These are phyloP conservation scores for Teratosphaeria viscida DNA, from an alignment of 2,329 filamentous ascomycete species.

Conservation along the genomic window DNA sequence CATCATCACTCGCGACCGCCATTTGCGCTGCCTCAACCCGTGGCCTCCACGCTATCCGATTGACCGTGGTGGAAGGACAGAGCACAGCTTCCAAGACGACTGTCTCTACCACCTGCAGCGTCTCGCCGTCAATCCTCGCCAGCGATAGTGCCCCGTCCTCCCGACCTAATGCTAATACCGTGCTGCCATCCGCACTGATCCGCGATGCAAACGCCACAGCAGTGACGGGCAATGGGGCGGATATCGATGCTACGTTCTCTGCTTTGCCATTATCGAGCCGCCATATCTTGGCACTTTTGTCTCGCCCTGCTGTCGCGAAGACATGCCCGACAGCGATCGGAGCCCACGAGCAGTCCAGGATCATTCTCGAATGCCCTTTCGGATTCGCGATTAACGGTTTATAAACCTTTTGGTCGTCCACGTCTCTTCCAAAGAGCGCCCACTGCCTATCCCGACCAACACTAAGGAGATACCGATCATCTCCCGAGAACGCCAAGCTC, in stretches of 20 bases:
- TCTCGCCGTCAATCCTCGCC: background rate
- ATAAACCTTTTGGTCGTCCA: constrained; percentile 38
- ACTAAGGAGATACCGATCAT: constrained; percentile 68
- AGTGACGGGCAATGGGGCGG: constrained; percentile 18
- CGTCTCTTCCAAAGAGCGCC: constrained; percentile 60
- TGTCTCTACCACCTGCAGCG: constrained; percentile 5
- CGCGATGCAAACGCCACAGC: constrained; percentile 20
- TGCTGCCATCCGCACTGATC: background rate
- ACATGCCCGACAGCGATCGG: constrained; percentile 36
- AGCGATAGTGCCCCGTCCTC: constrained; percentile 16
- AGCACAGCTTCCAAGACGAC: background rate
- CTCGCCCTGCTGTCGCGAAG: constrained; percentile 83
- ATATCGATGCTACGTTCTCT: constrained; percentile 13
- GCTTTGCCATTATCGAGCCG: constrained; percentile 17
- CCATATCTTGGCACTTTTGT: constrained; percentile 67
- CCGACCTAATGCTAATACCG: constrained; percentile 14
- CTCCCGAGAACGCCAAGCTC: constrained; percentile 64
- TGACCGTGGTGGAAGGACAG: constrained; percentile 6
- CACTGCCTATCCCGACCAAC: constrained; percentile 89
- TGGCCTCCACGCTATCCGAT: constrained; percentile 4
- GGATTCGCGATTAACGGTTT: constrained; percentile 53
- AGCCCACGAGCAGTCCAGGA: constrained; percentile 79
- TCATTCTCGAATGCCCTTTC: constrained; percentile 88
- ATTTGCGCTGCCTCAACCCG: constrained; percentile 16
- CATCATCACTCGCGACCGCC: constrained; percentile 33